A percentile compares a stretch with the other conserved stretches of the same genome.
phyloP scores from a whole-genome alignment of 768 basidiomycete species.

The Trametes gibbosa region DNA sequence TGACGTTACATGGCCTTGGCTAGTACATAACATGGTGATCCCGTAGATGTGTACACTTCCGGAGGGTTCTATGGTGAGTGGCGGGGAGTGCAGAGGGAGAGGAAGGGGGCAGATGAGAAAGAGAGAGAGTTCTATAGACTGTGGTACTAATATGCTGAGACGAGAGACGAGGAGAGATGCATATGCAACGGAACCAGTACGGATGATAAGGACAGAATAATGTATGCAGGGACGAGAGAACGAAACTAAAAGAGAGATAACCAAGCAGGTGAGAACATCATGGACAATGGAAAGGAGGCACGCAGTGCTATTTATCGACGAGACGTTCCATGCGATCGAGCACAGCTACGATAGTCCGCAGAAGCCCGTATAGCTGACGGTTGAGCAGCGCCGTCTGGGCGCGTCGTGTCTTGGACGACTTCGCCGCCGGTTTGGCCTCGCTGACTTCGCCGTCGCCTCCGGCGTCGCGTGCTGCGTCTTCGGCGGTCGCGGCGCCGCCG shows the following conservation, averaged over 20 bases:
- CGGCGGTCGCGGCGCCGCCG: conserved; percentile 27
- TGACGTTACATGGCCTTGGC: not conserved
- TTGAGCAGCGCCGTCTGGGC: conserved; percentile 44
- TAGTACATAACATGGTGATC: not conserved
- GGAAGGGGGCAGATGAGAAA: too few species aligned
- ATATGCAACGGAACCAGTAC: not conserved
- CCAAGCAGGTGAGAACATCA: not conserved
- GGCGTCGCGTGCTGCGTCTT: too few species aligned
- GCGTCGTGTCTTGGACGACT: not conserved
- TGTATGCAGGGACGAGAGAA: not conserved
- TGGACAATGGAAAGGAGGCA: not conserved
- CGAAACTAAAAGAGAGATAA: not conserved
- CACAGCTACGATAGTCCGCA: conserved; percentile 58
- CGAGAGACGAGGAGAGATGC: not conserved
- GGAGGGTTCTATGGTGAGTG: not conserved
- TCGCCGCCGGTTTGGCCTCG: conserved; percentile 13
- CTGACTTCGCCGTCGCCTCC: not conserved
- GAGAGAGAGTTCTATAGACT: not conserved
- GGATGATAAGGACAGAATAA: not conserved
- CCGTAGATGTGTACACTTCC: conserved; percentile 1
- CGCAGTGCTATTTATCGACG: conserved; percentile 24
- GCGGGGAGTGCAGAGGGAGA: too few species aligned
- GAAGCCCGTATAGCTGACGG: conserved; percentile 53
- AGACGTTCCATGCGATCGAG: conserved; percentile 66
- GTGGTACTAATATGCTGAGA: not conserved